These are phyloP conservation scores for Mucor piriformis DNA, from an alignment of 371 early-diverging fungal genomes.

Conservation along the genomic window DNA sequence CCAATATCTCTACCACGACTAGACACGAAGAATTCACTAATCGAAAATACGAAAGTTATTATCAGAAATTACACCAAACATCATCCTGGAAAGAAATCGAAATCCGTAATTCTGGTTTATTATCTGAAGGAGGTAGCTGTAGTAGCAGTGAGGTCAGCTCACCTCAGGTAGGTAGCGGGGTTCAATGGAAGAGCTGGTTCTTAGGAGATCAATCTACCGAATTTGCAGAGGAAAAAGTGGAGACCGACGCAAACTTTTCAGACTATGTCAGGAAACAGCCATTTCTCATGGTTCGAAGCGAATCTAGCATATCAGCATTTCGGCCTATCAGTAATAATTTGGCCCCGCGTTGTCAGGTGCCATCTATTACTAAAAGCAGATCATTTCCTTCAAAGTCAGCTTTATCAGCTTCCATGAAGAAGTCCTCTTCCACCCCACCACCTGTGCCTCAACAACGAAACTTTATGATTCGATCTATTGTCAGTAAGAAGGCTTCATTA, in stretches of 20 bases:
- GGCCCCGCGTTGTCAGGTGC: slow-evolving; percentile 29
- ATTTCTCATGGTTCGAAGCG: slow-evolving; percentile 22
- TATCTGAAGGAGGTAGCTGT: neutral
- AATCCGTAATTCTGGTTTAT: neutral
- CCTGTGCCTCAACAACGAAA: slow-evolving; percentile 27
- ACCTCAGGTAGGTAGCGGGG: neutral
- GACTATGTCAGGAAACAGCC: slow-evolving; percentile 6
- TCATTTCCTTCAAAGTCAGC: slow-evolving; percentile 39
- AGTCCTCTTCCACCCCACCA: slow-evolving; percentile 14
- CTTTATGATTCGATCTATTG: slow-evolving; percentile 43
- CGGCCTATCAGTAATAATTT: slow-evolving; percentile 37
- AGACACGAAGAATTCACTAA: neutral
- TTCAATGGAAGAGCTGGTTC: slow-evolving; percentile 30
- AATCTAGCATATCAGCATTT: slow-evolving; percentile 35
- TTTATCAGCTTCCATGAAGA: slow-evolving; percentile 10
- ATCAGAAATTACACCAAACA: slow-evolving; percentile 11
- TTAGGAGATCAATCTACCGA: neutral
- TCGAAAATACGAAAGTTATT: slow-evolving; percentile 15
- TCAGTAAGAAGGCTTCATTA: slow-evolving; percentile 46
- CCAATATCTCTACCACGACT: neutral
- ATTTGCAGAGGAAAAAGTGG: slow-evolving; percentile 25
- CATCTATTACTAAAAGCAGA: slow-evolving; percentile 37
- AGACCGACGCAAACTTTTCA: slow-evolving; percentile 11
- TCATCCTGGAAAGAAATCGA: slow-evolving; percentile 19
- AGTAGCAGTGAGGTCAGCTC: slow-evolving; percentile 1